Evolutionary conservation across 805 yeast genomes (phyloP).

Genomic region (Clavispora fructus): DNA sequence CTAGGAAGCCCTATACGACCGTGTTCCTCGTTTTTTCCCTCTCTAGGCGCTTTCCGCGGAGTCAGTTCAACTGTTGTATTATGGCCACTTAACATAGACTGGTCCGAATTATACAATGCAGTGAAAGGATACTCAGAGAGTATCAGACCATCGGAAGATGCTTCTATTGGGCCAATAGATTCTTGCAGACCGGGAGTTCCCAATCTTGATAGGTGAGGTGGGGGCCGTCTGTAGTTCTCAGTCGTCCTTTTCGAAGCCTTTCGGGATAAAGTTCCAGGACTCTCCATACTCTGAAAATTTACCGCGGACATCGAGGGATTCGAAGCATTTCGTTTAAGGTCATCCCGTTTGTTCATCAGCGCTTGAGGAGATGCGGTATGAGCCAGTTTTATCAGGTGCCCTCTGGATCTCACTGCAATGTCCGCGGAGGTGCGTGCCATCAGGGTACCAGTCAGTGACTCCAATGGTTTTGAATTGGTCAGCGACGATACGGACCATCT

Average conservation of each 20-base stretch:
- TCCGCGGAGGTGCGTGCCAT: slow-evolving; percentile 1
- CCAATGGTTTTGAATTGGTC: not conserved
- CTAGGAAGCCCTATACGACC: not conserved
- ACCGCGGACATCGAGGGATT: not conserved
- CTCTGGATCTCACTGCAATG: not conserved
- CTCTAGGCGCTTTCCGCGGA: not conserved
- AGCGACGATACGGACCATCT: not conserved
- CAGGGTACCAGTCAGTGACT: not conserved
- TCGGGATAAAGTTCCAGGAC: not conserved
- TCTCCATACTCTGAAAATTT: not conserved
- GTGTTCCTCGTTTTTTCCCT: not conserved
- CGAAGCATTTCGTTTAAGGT: not conserved
- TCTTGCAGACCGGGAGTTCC: not conserved
- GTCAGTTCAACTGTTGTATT: not conserved
- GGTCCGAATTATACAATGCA: not conserved
- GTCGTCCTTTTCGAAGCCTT: not conserved
- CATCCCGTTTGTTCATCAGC: not conserved
- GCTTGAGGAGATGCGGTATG: not conserved
- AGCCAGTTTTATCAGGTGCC: not conserved
- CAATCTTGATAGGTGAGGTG: not conserved
- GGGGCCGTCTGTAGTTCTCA: not conserved
- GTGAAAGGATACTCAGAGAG: not conserved
- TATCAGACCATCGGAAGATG: not conserved
- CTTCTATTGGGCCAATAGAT: not conserved
- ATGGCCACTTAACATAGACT: not conserved